Percentiles rank a stretch among this genome's conserved stretches.
phyloP scores from a whole-genome alignment of 2,329 filamentous ascomycete species.

The Fusarium nisikadoi region DNA sequence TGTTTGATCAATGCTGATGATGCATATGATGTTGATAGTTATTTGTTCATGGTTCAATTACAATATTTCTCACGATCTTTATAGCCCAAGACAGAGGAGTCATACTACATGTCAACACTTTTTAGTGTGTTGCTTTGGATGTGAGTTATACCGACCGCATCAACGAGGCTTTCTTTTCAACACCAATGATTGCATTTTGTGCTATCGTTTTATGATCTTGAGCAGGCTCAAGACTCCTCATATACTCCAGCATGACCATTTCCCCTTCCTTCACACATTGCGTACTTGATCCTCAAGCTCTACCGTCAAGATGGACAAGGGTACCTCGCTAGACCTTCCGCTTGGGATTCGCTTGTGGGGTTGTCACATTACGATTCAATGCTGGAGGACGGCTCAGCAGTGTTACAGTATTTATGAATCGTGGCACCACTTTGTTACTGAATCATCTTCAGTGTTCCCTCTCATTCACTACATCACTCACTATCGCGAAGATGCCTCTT shows the following conservation, averaged over 20 bases:
- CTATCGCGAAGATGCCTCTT: conserved; percentile 35
- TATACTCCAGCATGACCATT: neutral
- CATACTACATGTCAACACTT: neutral
- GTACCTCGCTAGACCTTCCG: neutral
- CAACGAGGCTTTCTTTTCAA: neutral
- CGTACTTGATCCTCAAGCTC: neutral
- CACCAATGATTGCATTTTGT: neutral
- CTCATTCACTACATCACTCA: neutral
- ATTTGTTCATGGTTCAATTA: neutral
- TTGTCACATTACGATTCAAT: neutral
- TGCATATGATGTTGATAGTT: neutral
- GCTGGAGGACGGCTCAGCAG: neutral
- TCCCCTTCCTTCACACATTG: neutral
- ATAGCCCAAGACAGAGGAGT: neutral
- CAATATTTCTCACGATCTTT: neutral
- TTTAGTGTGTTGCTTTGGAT: conserved; percentile 17
- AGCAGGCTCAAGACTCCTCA: neutral
- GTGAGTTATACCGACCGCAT: neutral
- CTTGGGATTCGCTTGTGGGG: conserved; percentile 22
- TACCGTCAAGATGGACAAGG: conserved; percentile 1
- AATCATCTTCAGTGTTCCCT: neutral
- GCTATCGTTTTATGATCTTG: neutral
- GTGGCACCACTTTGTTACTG: neutral
- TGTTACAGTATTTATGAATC: neutral
- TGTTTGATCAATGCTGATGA: neutral